Conservation (phyloP, 768 basidiomycete species). For the Royoungia palumana region DNA sequence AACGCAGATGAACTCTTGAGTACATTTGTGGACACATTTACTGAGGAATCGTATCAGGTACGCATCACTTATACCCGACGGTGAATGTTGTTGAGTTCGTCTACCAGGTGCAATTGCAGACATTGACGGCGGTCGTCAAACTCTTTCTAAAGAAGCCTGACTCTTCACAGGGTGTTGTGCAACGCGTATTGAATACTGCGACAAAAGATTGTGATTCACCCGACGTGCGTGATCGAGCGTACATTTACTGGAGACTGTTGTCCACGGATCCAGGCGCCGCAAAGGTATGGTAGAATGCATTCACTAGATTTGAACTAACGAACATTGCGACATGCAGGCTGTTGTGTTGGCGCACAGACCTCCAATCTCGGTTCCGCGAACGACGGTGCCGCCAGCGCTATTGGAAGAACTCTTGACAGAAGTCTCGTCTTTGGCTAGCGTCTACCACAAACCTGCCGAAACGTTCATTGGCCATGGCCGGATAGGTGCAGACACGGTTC, state of each 20-base stretch:
- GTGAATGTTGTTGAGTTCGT: neutral
- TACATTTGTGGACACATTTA: conserved; percentile 89
- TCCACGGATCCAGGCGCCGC: conserved; percentile 95
- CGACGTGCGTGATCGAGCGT: conserved; percentile 94
- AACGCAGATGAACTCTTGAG: conserved; percentile 92
- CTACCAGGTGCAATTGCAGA: conserved; percentile 66
- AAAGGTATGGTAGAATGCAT: conserved; percentile 54
- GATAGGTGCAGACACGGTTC: conserved; percentile 77
- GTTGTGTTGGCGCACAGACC: conserved; percentile 92
- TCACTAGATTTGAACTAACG: neutral
- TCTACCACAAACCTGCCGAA: conserved; percentile 95
- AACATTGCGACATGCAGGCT: conserved; percentile 38
- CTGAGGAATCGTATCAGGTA: conserved; percentile 90
- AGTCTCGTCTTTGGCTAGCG: conserved; percentile 85
- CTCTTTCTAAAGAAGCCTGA: conserved; percentile 95
- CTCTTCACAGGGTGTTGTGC: conserved; percentile 86
- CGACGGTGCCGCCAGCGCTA: conserved; percentile 81
- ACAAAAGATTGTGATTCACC: conserved; percentile 97
- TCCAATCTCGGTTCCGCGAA: conserved; percentile 89
- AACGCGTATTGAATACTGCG: conserved; percentile 87
- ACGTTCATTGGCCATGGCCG: conserved; percentile 94
- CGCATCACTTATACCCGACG: neutral
- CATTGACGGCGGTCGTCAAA: conserved; percentile 94
- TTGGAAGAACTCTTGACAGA: conserved; percentile 91
- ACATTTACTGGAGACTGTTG: conserved; percentile 95